A percentile compares a stretch with the other conserved stretches of the same genome.
Evolutionary conservation across 2,329 filamentous ascomycete genomes (phyloP).

Genomic region (Aspergillus melleus): DNA sequence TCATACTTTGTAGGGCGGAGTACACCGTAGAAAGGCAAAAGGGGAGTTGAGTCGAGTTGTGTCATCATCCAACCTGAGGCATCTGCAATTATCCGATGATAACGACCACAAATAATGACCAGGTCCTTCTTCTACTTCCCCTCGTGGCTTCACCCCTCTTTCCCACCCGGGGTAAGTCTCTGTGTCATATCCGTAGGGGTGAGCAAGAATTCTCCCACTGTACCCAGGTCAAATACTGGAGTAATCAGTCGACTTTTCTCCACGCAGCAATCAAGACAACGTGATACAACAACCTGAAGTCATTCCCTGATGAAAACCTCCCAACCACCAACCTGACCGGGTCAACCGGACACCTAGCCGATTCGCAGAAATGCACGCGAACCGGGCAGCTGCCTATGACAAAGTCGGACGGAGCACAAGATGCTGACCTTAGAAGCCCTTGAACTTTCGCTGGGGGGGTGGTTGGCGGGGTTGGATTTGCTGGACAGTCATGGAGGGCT

Average conservation of each 20-base stretch:
- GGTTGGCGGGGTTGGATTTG: conserved; percentile 20
- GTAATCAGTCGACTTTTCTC: too few relatives aligned
- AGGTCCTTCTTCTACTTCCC: too few relatives aligned
- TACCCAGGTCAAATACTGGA: neutral
- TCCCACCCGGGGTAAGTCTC: neutral
- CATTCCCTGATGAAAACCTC: too few relatives aligned
- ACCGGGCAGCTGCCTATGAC: conserved; percentile 10
- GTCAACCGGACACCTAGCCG: conserved; percentile 4
- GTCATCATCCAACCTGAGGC: too few relatives aligned
- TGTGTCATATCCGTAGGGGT: neutral
- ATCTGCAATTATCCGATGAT: neutral
- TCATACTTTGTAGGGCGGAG: too few relatives aligned
- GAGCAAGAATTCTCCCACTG: neutral
- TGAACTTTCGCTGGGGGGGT: conserved; percentile 4
- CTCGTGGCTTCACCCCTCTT: neutral
- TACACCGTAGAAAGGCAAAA: too few relatives aligned
- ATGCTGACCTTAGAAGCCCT: conserved; percentile 1
- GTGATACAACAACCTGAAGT: too few relatives aligned
- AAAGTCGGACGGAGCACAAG: conserved; percentile 5
- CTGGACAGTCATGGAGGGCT: conserved; percentile 15
- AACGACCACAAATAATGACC: neutral
- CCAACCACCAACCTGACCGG: neutral
- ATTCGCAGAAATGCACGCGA: conserved; percentile 1
- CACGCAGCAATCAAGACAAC: too few relatives aligned
- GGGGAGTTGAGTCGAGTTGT: too few relatives aligned